These are phyloP conservation scores for Epichloe elymi DNA, from an alignment of 2,329 filamentous ascomycete species.

Conservation along the genomic window DNA sequence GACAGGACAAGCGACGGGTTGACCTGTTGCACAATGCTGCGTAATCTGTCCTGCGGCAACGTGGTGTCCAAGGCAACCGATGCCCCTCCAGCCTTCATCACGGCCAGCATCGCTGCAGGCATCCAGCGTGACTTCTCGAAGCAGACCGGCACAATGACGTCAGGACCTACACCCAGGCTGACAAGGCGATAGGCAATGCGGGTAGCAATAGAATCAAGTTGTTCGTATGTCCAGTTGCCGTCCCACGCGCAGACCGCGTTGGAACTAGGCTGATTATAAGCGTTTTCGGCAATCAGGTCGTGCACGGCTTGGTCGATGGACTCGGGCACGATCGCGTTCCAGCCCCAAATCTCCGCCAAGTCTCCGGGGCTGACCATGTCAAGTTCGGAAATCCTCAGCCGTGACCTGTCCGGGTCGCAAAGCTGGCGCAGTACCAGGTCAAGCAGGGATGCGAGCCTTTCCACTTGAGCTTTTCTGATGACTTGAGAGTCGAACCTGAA, in stretches of 20 bases:
- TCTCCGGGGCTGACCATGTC: not conserved
- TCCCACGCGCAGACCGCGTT: slow-evolving; percentile 16
- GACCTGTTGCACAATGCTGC: slow-evolving; percentile 6
- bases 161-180: slow-evolving; percentile 9
- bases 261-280: slow-evolving; percentile 1
- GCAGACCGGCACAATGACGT: slow-evolving; percentile 8
- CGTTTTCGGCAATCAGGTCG: slow-evolving; percentile 9
- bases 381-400: not conserved
- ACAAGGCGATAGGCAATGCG: slow-evolving; percentile 6
- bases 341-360: slow-evolving; percentile 7
- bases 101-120: slow-evolving; percentile 12
- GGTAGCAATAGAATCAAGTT: slow-evolving; percentile 8
- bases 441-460: not conserved
- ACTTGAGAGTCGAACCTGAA: slow-evolving; percentile 2
- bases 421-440: slow-evolving; percentile 1
- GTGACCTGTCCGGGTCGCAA: not conserved
- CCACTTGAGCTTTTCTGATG: not conserved
- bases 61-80: slow-evolving; percentile 15
- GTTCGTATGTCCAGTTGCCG: slow-evolving; percentile 11
- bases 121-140: slow-evolving; percentile 14
- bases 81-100: slow-evolving; percentile 16
- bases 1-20: not conserved
- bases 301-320: slow-evolving; percentile 10
- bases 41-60: slow-evolving; percentile 9
- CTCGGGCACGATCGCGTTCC: slow-evolving; percentile 8